These are phyloP conservation scores for Talaromyces islandicus DNA, from an alignment of 2,329 filamentous ascomycete species.

Conservation along the genomic window DNA sequence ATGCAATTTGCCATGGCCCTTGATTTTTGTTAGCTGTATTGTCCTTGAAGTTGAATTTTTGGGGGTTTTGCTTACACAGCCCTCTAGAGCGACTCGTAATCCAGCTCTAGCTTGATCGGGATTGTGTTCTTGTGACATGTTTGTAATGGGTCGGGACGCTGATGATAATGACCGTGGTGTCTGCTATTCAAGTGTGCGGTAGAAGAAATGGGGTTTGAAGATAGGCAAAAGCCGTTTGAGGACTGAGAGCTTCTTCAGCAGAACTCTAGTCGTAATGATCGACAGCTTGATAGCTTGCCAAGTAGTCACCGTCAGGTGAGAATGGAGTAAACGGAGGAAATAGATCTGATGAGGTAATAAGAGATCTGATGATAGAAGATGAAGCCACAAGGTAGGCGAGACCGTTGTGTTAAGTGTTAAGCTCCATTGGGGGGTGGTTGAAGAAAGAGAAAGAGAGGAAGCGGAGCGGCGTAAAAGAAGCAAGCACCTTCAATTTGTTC, in stretches of 20 bases:
- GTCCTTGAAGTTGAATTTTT: not conserved
- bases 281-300: not conserved
- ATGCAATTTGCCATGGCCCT: conserved; percentile 89
- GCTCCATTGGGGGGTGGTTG: not conserved
- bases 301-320: not conserved
- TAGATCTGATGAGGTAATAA: not conserved
- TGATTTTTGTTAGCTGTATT: conserved; percentile 11
- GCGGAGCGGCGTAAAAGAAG: not conserved
- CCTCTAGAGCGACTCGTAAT: conserved; percentile 75
- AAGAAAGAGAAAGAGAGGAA: not conserved
- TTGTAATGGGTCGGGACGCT: not conserved
- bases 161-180: not conserved
- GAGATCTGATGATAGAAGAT: not conserved
- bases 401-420: not conserved
- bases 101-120: not conserved
- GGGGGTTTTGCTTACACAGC: conserved; percentile 60
- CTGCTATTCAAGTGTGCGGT: not conserved
- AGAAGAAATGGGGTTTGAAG: not conserved
- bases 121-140: not conserved
- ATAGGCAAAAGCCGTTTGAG: not conserved
- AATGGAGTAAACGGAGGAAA: not conserved
- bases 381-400: not conserved
- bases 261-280: not conserved
- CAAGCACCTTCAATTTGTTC: not conserved
- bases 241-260: not conserved